Base-by-base conservation (phyloP, 2,329 filamentous ascomycete species). In the Scedosporium minutisporum region DNA sequence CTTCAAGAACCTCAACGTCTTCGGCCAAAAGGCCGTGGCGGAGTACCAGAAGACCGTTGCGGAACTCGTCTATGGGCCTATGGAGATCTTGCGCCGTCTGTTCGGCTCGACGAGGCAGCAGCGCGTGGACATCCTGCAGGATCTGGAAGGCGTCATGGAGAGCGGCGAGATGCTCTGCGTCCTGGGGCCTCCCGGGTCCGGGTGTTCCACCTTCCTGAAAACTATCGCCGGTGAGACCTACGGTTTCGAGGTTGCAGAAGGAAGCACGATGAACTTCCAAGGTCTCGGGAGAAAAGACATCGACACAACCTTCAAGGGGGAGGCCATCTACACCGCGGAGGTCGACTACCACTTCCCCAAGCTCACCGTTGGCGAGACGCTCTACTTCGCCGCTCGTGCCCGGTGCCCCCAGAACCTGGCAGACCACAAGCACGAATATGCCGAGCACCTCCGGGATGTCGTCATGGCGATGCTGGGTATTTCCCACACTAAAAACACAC, bases 131-230 rank as follows among this genome's bases (percentile, higher is more conserved):
- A 84, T 84, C 63, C 71, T 84, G n/a, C 71, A 73, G 58, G 73
- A 78, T 61, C 73, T 82, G 23, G 80, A 84, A 63, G 82, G 82
- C n/a, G 62, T 83, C 0, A 77, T 84, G 2, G 72, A 81, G 65
- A 75, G 72, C 41, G 82, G 82, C 16, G 82, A 85, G 74, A 80
- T 85, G 77, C 71, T 84, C 27, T 77, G 82, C 16, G 82, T 85
- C 7, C 76, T 85, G 1, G 82, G 82, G 9, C 81, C 80, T 53
- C 82, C 83, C 3, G 75, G 75, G 2, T 69, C 71, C 1, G 83
- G 83, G n/a, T 90, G 87, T 67, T 86, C 86, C 7, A 89, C 87
- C 0, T 85, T 90, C 65, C 75, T 90, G 58, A 88, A 88, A 63
- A 66, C 70, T 3, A 59, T 73, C 6, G 70, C 71, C 2, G 87